Conservation (phyloP, 2,329 filamentous ascomycete genomes). For the Allantophomopsis lycopodina region DNA sequence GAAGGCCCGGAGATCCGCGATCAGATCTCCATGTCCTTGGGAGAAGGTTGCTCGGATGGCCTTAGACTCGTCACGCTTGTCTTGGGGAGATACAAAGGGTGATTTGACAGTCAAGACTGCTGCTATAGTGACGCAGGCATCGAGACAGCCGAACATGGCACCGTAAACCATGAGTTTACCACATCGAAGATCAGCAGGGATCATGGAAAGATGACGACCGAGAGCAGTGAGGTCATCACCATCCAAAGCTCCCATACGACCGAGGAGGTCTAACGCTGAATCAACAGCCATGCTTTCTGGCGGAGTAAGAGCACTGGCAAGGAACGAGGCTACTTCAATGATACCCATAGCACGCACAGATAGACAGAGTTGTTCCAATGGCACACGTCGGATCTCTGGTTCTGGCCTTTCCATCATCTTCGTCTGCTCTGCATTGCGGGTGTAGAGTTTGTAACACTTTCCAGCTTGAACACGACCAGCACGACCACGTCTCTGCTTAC, state of each 20-base stretch:
- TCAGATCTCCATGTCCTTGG: slow-evolving; percentile 67
- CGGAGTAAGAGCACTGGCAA: slow-evolving; percentile 78
- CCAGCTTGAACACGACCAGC: slow-evolving; percentile 87
- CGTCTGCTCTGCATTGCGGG: slow-evolving; percentile 61
- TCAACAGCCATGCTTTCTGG: slow-evolving; percentile 77
- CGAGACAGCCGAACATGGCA: slow-evolving; percentile 82
- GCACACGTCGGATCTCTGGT: slow-evolving; percentile 85
- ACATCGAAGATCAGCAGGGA: slow-evolving; percentile 84
- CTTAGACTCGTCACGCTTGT: slow-evolving; percentile 72
- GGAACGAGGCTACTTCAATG: slow-evolving; percentile 64
- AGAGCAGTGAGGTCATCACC: slow-evolving; percentile 80
- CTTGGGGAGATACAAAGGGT: slow-evolving; percentile 74
- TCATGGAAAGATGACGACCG: slow-evolving; percentile 85
- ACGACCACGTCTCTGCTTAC: slow-evolving; percentile 85
- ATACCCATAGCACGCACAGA: slow-evolving; percentile 94
- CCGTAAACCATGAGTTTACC: slow-evolving; percentile 94
- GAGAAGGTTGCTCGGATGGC: slow-evolving; percentile 64
- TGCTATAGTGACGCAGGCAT: slow-evolving; percentile 77
- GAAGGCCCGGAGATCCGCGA: slow-evolving; percentile 77
- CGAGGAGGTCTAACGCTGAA: slow-evolving; percentile 65
- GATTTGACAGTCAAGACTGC: slow-evolving; percentile 82
- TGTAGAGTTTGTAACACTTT: slow-evolving; percentile 91
- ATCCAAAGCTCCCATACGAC: slow-evolving; percentile 78
- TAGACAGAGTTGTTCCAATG: slow-evolving; percentile 85
- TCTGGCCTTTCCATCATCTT: slow-evolving; percentile 84